Percentiles rank a stretch among this genome's conserved stretches.
phyloP scores from a whole-genome alignment of 2,329 filamentous ascomycete genomes.

The Metarhizium rileyi region DNA sequence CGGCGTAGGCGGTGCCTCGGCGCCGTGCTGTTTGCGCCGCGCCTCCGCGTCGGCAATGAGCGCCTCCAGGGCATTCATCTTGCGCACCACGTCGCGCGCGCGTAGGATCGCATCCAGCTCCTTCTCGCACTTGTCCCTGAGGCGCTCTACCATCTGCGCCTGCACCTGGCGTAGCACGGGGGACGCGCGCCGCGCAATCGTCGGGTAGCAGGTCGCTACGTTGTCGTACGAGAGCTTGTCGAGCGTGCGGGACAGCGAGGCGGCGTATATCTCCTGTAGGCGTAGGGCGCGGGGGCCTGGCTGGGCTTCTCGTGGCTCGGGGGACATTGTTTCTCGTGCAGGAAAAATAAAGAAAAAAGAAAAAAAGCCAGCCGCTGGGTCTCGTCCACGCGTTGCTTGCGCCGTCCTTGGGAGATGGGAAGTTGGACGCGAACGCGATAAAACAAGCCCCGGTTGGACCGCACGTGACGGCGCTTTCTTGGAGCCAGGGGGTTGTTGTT shows the following conservation, averaged over 20 bases:
- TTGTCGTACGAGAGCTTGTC: slow-evolving; percentile 45
- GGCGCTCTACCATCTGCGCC: slow-evolving; percentile 45
- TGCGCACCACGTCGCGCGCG: slow-evolving; percentile 41
- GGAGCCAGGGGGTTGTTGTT: too few species aligned
- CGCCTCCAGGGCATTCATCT: slow-evolving; percentile 49
- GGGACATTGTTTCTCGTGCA: not conserved
- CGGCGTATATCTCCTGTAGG: slow-evolving; percentile 43
- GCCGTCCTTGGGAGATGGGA: too few species aligned
- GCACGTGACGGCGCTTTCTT: too few species aligned
- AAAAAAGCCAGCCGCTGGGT: too few species aligned
- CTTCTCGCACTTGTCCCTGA: slow-evolving; percentile 44
- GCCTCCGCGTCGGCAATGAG: slow-evolving; percentile 41
- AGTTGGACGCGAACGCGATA: too few species aligned
- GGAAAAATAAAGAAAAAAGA: too few species aligned
- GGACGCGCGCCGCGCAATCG: slow-evolving; percentile 41
- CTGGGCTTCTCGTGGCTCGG: not conserved
- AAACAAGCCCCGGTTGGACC: too few species aligned
- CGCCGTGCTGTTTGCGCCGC: slow-evolving; percentile 13
- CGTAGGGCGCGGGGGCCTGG: slow-evolving; percentile 49
- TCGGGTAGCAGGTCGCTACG: slow-evolving; percentile 53
- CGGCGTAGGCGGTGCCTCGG: slow-evolving; percentile 30
- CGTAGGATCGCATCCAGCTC: slow-evolving; percentile 48
- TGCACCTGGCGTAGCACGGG: slow-evolving; percentile 44
- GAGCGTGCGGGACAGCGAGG: slow-evolving; percentile 43
- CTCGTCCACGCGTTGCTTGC: too few species aligned